Percentiles rank a stretch among this genome's conserved stretches.
These are phyloP conservation scores for Ceratocystis papillata DNA, from an alignment of 2,329 filamentous ascomycete species.

Conservation along the genomic window DNA sequence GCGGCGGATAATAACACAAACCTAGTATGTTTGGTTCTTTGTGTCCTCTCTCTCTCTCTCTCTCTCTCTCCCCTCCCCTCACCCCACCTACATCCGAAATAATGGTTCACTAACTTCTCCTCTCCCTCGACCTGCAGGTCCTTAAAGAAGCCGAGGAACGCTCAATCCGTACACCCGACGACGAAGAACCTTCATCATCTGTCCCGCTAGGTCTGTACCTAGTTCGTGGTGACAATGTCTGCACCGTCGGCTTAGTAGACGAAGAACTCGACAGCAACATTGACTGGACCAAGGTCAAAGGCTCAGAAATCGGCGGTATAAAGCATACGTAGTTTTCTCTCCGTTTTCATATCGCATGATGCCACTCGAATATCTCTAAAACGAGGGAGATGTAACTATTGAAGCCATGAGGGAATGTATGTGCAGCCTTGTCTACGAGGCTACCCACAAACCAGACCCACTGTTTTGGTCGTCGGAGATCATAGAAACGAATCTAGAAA, in stretches of 20 bases:
- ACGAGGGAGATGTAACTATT: background rate
- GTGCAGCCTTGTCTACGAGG: background rate
- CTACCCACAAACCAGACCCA: background rate
- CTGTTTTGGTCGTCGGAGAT: background rate
- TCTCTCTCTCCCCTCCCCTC: background rate
- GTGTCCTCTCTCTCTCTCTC: no score
- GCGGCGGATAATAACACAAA: constrained; percentile 90
- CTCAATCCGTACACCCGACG: constrained; percentile 76
- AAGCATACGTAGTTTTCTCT: constrained; percentile 47
- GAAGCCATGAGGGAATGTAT: background rate
- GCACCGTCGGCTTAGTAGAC: constrained; percentile 78
- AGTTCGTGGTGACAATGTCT: constrained; percentile 89
- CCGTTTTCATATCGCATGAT: background rate
- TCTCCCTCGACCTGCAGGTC: constrained; percentile 43
- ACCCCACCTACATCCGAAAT: constrained; percentile 28
- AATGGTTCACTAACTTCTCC: background rate
- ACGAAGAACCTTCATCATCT: constrained; percentile 68
- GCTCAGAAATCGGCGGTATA: constrained; percentile 69
- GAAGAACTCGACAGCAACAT: constrained; percentile 82
- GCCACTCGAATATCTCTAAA: background rate
- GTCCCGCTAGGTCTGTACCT: constrained; percentile 81
- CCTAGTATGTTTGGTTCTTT: constrained; percentile 42
- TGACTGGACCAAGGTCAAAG: constrained; percentile 84
- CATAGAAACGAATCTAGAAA: background rate
- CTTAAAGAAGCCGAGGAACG: constrained; percentile 75